Base-by-base conservation (phyloP, 768 basidiomycete species). In the Boletus rubroflammeus region DNA sequence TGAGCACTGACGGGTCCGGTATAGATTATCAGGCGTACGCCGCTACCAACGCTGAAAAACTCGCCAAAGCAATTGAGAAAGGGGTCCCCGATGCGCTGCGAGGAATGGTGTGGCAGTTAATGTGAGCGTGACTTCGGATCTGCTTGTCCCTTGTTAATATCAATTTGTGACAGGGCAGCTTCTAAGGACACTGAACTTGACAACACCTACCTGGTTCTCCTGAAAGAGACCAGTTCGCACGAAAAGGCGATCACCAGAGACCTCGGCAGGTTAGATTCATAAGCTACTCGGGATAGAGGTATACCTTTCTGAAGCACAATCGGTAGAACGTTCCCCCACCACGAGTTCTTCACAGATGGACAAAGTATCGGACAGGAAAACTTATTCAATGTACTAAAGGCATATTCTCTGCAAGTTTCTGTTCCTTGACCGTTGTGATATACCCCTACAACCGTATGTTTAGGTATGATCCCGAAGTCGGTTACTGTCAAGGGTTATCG, bases 341-440 rank as follows among this genome's bases (percentile, higher is more conserved):
- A 98, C 64, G 88, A 90, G 43, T 98, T 93, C 75, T 99, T 98
- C 71, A 93, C 84, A 40, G 90, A 97, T 61, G 93, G 88, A 3
- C 89, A 90, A 62, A 97, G 96, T 9, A 88, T 95, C 26, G 97
- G 97, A 2, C 95, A 98, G 69, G 96, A 98, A 71, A 95, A 96
- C 65, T 72, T 99, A 34, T 98, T 98, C 76, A 98, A 98, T 66
- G 95, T 99, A 34, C 78, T 98, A 31, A 98, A 98, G 69, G 97
- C 97, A 10, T 99, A 98, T 69, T 97, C 93, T 21, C 69, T 98
- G 85, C 93, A 74, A 65, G 88, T 70, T 32, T 50, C 39, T 14
- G 10, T 41, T 48, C 19, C 43, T 53, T 55, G 23, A 40, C n/a
- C 13, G 14, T 15, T 25, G 28, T 19, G 26, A 34, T 17, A 42